phyloP scores from a whole-genome alignment of 192 early-diverging fungal genomes.

The Chytriomyces sp. region DNA sequence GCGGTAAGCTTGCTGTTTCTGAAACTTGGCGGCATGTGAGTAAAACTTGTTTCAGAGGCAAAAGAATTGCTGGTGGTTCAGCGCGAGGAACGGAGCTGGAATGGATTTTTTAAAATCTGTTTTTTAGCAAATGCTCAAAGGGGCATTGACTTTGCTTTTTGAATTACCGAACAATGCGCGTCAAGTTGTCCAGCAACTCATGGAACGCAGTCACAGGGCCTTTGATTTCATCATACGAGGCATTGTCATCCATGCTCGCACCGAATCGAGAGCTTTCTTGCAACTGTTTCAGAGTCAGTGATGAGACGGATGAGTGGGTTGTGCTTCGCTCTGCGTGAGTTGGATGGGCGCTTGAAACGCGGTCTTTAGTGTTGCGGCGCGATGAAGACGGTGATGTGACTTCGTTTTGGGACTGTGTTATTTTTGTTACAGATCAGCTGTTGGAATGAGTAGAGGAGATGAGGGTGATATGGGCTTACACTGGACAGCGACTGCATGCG shows the following conservation, averaged over 20 bases:
- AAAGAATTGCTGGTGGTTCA: conserved; percentile 3
- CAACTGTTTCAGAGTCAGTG: background rate
- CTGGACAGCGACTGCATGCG: too few species aligned
- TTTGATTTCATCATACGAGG: background rate
- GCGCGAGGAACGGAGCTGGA: background rate
- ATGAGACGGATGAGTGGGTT: background rate
- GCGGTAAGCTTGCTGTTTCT: conserved; percentile 4
- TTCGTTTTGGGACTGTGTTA: too few species aligned
- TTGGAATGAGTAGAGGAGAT: too few species aligned
- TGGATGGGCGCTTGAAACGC: too few species aligned
- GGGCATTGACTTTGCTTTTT: background rate
- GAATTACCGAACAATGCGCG: background rate
- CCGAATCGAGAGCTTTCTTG: background rate
- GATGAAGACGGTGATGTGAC: too few species aligned
- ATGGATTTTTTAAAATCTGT: background rate
- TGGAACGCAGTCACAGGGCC: background rate
- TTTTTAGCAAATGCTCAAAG: background rate
- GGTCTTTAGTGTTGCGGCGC: too few species aligned
- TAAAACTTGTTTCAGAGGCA: conserved; percentile 30
- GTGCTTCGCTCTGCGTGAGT: background rate
- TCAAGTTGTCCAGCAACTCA: background rate
- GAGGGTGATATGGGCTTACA: too few species aligned
- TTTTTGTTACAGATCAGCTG: too few species aligned
- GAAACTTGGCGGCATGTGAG: conserved; percentile 18
- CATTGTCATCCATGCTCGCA: background rate